Percentiles rank a stretch among this genome's conserved stretches.
Conservation (phyloP, 768 basidiomycete species). For the Tremella yokohamensis region DNA sequence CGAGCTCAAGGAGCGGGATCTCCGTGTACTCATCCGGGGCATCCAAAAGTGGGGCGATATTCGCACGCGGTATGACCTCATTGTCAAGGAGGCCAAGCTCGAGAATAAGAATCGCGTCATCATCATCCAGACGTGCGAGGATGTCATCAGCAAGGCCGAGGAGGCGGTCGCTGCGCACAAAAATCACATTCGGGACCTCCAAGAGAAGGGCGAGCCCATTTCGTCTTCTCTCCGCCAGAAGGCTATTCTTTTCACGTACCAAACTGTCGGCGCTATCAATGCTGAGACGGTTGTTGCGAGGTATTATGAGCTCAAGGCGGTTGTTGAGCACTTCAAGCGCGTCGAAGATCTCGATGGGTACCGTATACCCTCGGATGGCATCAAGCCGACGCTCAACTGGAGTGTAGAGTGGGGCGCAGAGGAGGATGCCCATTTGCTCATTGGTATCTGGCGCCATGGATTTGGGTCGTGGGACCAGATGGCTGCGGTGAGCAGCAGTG, state of each 20-base stretch:
- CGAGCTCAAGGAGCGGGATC: slow-evolving; percentile 88
- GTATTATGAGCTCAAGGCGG: slow-evolving; percentile 78
- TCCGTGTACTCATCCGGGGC: slow-evolving; percentile 89
- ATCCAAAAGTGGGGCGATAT: slow-evolving; percentile 98
- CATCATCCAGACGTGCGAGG: slow-evolving; percentile 85
- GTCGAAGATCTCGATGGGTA: slow-evolving; percentile 76
- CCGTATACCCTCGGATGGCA: slow-evolving; percentile 84
- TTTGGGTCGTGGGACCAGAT: slow-evolving; percentile 98
- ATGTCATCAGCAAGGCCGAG: slow-evolving; percentile 80
- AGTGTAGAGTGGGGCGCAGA: slow-evolving; percentile 88
- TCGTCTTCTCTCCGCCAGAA: slow-evolving; percentile 94
- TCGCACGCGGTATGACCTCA: slow-evolving; percentile 84
- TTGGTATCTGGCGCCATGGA: slow-evolving; percentile 88
- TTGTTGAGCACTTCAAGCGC: slow-evolving; percentile 71
- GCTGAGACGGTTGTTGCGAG: slow-evolving; percentile 94
- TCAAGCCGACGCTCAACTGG: slow-evolving; percentile 93
- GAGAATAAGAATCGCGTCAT: slow-evolving; percentile 89
- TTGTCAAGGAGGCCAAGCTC: slow-evolving; percentile 84
- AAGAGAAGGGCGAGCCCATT: slow-evolving; percentile 79
- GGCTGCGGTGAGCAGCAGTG: slow-evolving; percentile 55
- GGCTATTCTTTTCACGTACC: slow-evolving; percentile 86
- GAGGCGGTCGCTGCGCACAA: slow-evolving; percentile 80
- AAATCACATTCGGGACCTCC: slow-evolving; percentile 68
- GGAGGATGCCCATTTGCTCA: slow-evolving; percentile 90
- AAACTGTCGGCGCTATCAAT: slow-evolving; percentile 88